Conservation (phyloP, 2,329 filamentous ascomycete species). For the Aspergillus udagawae region DNA sequence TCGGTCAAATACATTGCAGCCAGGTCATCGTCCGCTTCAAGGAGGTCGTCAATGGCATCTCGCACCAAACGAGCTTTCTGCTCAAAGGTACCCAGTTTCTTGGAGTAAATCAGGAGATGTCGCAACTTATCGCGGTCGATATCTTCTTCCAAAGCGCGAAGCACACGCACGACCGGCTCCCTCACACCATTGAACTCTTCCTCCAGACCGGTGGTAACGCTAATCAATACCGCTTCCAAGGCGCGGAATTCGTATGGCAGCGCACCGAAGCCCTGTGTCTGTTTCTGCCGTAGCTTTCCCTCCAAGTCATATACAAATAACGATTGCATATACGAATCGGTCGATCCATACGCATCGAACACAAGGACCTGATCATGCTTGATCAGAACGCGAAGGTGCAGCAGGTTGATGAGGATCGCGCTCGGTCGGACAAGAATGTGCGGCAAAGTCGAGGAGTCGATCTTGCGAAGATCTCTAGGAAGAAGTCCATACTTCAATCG, state of each 20-base stretch:
- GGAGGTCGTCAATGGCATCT: conserved; percentile 88
- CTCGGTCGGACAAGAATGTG: conserved; percentile 92
- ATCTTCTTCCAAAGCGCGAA: conserved; percentile 90
- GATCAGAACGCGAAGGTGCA: conserved; percentile 94
- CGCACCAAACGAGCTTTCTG: conserved; percentile 92
- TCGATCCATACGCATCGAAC: conserved; percentile 93
- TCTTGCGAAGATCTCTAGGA: conserved; percentile 92
- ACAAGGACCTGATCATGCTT: conserved; percentile 91
- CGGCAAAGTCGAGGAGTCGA: conserved; percentile 91
- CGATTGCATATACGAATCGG: conserved; percentile 90
- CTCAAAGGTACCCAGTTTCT: conserved; percentile 94
- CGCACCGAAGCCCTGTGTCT: conserved; percentile 48
- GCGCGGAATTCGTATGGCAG: conserved; percentile 95
- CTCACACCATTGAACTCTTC: conserved; percentile 92
- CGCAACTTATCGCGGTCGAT: conserved; percentile 93
- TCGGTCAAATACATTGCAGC: conserved; percentile 94
- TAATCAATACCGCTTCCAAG: conserved; percentile 90
- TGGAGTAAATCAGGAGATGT: conserved; percentile 86
- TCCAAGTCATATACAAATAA: conserved; percentile 98
- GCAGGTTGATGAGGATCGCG: conserved; percentile 88
- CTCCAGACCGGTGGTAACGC: conserved; percentile 85
- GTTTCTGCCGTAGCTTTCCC: conserved; percentile 83
- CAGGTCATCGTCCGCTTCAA: conserved; percentile 94
- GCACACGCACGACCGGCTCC: conserved; percentile 83
- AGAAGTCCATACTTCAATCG: conserved; percentile 75